phyloP scores from a whole-genome alignment of 768 basidiomycete species.

The Austroboletus eburneus region DNA sequence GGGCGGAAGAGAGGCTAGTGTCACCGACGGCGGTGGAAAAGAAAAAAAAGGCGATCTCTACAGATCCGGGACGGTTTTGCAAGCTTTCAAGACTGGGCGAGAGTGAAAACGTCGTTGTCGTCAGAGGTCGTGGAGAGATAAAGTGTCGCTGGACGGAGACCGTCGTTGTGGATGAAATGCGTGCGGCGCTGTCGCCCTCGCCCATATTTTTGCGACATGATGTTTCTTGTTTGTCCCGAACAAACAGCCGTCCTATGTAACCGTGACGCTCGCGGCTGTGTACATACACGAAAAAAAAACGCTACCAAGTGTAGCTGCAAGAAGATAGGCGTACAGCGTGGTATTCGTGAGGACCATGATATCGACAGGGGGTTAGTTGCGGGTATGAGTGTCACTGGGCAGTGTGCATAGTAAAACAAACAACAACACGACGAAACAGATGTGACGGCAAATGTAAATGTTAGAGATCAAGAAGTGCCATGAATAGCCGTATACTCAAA shows the following conservation, averaged over 20 bases:
- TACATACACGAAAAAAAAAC: too few relatives aligned
- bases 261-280: too few relatives aligned
- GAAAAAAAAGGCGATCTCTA: conserved; percentile 49
- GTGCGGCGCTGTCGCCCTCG: conserved; percentile 18
- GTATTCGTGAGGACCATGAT: conserved; percentile 5
- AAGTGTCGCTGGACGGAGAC: conserved; percentile 8
- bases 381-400: conserved; percentile 14
- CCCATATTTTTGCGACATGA: conserved; percentile 35
- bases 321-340: conserved; percentile 9
- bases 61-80: conserved; percentile 60
- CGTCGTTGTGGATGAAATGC: conserved; percentile 23
- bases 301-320: too few relatives aligned
- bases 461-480: conserved; percentile 10
- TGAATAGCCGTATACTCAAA: conserved; percentile 64
- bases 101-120: conserved; percentile 1
- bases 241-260: conserved; percentile 26
- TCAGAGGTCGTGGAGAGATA: conserved; percentile 1
- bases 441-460: not conserved
- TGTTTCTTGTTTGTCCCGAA: conserved; percentile 32
- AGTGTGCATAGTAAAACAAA: conserved; percentile 10
- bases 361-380: conserved; percentile 2
- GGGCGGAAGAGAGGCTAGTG: not conserved
- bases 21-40: not conserved
- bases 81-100: conserved; percentile 50
- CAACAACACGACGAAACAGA: not conserved